Conservation (phyloP, 805 yeast species). For the Ogataea minuta region DNA sequence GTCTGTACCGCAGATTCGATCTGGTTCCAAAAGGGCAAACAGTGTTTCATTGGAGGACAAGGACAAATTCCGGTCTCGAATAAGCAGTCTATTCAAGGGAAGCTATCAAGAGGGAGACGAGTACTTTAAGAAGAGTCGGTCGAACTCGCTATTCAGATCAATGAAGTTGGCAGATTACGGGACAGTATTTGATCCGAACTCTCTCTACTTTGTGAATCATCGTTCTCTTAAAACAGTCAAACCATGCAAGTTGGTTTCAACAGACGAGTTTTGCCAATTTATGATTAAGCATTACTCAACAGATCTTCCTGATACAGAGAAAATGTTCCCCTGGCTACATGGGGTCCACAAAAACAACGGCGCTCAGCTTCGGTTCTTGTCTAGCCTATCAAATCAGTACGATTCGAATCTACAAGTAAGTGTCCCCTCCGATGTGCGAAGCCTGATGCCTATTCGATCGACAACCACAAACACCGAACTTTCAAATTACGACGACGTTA, state of each 20-base stretch:
- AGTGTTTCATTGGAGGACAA: constrained; percentile 31
- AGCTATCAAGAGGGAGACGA: constrained; percentile 15
- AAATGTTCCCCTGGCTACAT: constrained; percentile 89
- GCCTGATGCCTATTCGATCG: constrained; percentile 33
- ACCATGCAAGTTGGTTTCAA: constrained; percentile 24
- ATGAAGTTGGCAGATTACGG: not conserved
- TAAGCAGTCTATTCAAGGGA: constrained; percentile 22
- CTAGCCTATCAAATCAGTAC: constrained; percentile 24
- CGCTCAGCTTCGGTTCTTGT: constrained; percentile 49
- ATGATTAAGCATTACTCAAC: constrained; percentile 24
- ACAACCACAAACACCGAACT: constrained; percentile 30
- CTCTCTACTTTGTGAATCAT: constrained; percentile 23
- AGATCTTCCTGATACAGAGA: constrained; percentile 58
- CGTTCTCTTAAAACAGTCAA: constrained; percentile 12
- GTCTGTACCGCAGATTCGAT: constrained; percentile 1
- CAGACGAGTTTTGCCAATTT: constrained; percentile 27
- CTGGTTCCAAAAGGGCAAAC: constrained; percentile 29
- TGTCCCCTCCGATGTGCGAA: constrained; percentile 26
- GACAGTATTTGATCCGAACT: constrained; percentile 24
- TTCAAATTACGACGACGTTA: constrained; percentile 30
- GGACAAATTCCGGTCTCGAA: constrained; percentile 27
- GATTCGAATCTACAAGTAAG: constrained; percentile 11
- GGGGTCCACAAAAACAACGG: constrained; percentile 61
- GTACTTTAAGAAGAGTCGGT: constrained; percentile 9
- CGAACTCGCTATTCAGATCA: constrained; percentile 12